These are phyloP conservation scores for Pyrus hybrid DNA, from an alignment of 331 rosid species.

Conservation along the genomic window DNA sequence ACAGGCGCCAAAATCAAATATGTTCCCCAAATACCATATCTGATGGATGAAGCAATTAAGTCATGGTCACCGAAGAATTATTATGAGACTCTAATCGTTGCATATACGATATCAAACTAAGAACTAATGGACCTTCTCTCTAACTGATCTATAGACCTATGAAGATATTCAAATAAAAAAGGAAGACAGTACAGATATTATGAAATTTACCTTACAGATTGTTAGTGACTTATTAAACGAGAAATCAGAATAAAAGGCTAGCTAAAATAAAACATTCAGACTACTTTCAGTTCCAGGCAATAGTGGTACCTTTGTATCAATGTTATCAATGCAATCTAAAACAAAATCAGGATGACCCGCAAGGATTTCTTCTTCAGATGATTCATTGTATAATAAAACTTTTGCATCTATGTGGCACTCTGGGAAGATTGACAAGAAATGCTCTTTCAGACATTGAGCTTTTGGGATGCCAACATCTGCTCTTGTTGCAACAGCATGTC, in stretches of 20 bases:
- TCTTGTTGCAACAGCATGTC: conserved; percentile 96
- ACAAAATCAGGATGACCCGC: conserved; percentile 87
- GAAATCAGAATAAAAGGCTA: neutral
- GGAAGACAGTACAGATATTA: neutral
- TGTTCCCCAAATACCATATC: neutral
- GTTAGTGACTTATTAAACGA: neutral
- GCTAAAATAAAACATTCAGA: too few relatives aligned
- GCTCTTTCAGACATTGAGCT: conserved; percentile 86
- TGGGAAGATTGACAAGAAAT: conserved; percentile 73
- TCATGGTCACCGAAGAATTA: neutral
- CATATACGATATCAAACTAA: neutral
- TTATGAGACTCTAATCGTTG: neutral
- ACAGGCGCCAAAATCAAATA: neutral
- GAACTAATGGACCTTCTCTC: neutral
- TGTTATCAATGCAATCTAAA: conserved; percentile 88
- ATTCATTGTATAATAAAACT: conserved; percentile 71
- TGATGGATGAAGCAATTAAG: neutral
- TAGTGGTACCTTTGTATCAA: conserved; percentile 75
- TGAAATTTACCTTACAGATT: neutral
- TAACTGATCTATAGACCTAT: neutral
- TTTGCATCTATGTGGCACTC: conserved; percentile 85
- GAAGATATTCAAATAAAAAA: neutral
- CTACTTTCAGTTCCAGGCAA: neutral
- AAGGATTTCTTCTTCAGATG: conserved; percentile 89
- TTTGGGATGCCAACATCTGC: conserved; percentile 95